Evolutionary conservation across 176 grass and related monocot species (phyloP), one percentile per base, ranked within the genome.

Genomic region (Themeda triandra): DNA sequence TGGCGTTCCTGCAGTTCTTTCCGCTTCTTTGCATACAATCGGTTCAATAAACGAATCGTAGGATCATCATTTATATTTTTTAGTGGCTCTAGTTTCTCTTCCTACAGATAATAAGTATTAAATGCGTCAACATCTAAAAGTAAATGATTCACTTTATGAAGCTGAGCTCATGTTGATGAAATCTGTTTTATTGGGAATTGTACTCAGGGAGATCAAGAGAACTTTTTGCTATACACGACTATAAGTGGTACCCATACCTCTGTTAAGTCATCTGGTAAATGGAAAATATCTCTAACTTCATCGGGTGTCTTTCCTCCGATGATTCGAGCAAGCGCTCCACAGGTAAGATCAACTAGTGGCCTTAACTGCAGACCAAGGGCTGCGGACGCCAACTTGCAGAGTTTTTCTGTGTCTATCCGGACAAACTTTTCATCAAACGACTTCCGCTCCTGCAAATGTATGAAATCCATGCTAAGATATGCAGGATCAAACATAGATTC

Each of bases 61-160:
- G 92, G 93, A 80, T 99, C 97, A 77, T 96, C 97, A 64, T 96
- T 99, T 81, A 91, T 86, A 88, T 99, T 99, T 81, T 99, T 94
- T 45, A 99, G 84, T 18, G 97, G 97, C 84, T 99, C 97, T 82
- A 99, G 90, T 89, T 99, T 99, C 84, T 99, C 97, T 91, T 99
- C 97, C 97, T 99, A 71, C 6, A 78, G 45, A 66, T 65, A 18
- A 89, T 66, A 18, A 87, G 45, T 60, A 63, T 51, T 10, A 27
- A 66, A 81, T 39, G 74, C 11, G 54, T 30, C 12, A 51, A 41
- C 23, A 75, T 35, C 6, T n/a, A 86, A 66, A 89, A 71, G 4
- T 27, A 73, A 49, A 73, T 48, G 1, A 3, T 19, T 13, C 14
- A 7, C 41, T 49, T 73, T 73, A 49, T 19, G 14, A 27, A 44